These are phyloP conservation scores for Emericellopsis terricola DNA, from an alignment of 495 filamentous ascomycete species.

Conservation along the genomic window DNA sequence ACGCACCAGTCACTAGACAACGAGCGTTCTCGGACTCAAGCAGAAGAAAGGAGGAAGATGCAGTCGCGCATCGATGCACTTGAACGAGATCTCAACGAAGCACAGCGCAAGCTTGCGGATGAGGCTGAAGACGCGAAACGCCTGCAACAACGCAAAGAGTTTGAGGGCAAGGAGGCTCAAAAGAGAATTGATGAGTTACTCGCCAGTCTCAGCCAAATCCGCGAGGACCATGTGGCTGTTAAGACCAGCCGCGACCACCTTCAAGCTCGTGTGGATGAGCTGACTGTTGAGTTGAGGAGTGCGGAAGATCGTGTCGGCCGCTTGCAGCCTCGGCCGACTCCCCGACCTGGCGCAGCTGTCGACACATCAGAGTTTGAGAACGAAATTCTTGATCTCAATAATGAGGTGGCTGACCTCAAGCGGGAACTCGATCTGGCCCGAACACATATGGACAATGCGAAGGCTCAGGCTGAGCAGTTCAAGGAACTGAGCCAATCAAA, in stretches of 20 bases:
- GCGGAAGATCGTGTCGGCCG: slow-evolving; percentile 72
- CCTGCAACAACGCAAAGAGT: slow-evolving; percentile 62
- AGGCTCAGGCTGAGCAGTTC: slow-evolving; percentile 68
- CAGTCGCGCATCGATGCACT: slow-evolving; percentile 59
- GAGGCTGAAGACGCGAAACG: slow-evolving; percentile 73
- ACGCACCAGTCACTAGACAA: slow-evolving; percentile 75
- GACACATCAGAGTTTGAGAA: slow-evolving; percentile 27
- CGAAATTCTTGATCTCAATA: slow-evolving; percentile 68
- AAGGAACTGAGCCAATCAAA: slow-evolving; percentile 70
- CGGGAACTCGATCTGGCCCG: slow-evolving; percentile 59
- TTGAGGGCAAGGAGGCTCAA: slow-evolving; percentile 67
- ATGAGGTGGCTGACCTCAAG: slow-evolving; percentile 70
- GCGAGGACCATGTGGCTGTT: slow-evolving; percentile 64
- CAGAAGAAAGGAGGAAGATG: slow-evolving; percentile 59
- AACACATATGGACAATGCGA: slow-evolving; percentile 60
- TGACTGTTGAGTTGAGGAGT: slow-evolving; percentile 69
- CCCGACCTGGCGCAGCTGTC: slow-evolving; percentile 27
- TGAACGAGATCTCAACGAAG: slow-evolving; percentile 56
- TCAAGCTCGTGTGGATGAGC: slow-evolving; percentile 69
- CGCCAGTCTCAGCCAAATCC: slow-evolving; percentile 51
- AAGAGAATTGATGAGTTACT: slow-evolving; percentile 81
- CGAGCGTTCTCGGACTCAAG: slow-evolving; percentile 73
- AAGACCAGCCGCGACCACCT: slow-evolving; percentile 81
- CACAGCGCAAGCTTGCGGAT: slow-evolving; percentile 68
- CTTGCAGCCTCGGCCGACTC: slow-evolving; percentile 54